phyloP scores from a whole-genome alignment of 75 land plant species.

The Sequoia sempervirens region DNA sequence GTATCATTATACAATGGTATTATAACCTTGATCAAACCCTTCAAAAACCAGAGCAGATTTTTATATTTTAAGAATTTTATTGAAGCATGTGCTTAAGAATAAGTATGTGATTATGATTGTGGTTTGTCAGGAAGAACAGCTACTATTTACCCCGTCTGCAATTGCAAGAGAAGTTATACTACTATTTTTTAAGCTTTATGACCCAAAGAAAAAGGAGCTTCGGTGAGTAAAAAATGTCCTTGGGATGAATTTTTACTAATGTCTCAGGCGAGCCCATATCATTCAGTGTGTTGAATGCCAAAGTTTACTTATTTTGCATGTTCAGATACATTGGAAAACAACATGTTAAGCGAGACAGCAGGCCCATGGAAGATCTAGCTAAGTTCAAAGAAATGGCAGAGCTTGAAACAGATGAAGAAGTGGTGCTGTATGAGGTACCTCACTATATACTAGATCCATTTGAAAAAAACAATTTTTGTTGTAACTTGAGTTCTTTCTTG shows the following conservation, averaged over 20 bases:
- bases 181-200: conserved; percentile 2
- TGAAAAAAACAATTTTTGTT: neutral
- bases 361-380: neutral
- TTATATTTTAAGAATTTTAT: neutral
- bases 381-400: neutral
- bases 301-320: neutral
- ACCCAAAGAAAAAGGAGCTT: neutral
- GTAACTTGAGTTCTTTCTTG: neutral
- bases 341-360: neutral
- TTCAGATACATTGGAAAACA: conserved; percentile 1
- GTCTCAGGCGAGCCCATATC: neutral
- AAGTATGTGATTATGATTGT: neutral
- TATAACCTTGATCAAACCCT: too few species aligned
- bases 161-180: neutral
- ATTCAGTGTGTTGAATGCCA: neutral
- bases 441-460: neutral
- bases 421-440: neutral
- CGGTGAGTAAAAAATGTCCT: neutral
- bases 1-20: neutral
- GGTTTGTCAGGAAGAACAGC: neutral
- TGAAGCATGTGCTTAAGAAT: neutral
- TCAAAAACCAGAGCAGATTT: neutral
- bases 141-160: neutral
- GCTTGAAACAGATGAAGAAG: neutral
- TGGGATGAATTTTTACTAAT: neutral